phyloP scores from a whole-genome alignment of 148 eudicot genomes.

The Fagopyrum homotropicum region DNA sequence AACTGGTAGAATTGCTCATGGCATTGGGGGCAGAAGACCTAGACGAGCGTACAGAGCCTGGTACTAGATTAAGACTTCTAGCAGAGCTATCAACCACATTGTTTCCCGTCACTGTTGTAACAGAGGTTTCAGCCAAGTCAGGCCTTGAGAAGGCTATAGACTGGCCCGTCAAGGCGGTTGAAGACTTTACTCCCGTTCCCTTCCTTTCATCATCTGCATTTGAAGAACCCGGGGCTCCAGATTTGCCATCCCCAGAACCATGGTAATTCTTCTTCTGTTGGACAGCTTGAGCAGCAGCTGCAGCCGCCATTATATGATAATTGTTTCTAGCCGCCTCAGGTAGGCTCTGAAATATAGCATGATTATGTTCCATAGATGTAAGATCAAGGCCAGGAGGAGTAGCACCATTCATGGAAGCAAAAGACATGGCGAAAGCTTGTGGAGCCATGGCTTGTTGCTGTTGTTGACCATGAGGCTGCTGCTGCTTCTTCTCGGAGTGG shows the following conservation, averaged over 20 bases:
- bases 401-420: conserved; percentile 55
- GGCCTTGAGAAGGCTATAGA: conserved; percentile 80
- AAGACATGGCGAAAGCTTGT: conserved; percentile 76
- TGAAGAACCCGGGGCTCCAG: conserved; percentile 40
- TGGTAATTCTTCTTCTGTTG: conserved; percentile 60
- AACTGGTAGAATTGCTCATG: conserved; percentile 17
- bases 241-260: conserved; percentile 49
- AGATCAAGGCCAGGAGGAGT: conserved; percentile 51
- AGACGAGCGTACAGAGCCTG: conserved; percentile 32
- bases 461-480: conserved; percentile 46
- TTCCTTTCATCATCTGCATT: conserved; percentile 64
- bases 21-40: conserved; percentile 37
- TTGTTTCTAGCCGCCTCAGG: conserved; percentile 60
- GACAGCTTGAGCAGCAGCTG: conserved; percentile 43
- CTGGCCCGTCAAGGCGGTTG: conserved; percentile 41
- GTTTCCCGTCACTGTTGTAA: conserved; percentile 26
- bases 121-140: conserved; percentile 47
- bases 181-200: conserved; percentile 27
- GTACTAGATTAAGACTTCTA: conserved; percentile 40
- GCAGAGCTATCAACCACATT: conserved; percentile 67
- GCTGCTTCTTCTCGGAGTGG: conserved; percentile 67
- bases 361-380: conserved; percentile 60
- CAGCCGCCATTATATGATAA: conserved; percentile 57
- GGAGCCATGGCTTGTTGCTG: conserved; percentile 45
- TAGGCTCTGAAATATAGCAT: conserved; percentile 48